Evolutionary conservation across 1,284 basidiomycete genomes (phyloP), one percentile per base, ranked within the genome.

Genomic region (Ganoderma meredithae): DNA sequence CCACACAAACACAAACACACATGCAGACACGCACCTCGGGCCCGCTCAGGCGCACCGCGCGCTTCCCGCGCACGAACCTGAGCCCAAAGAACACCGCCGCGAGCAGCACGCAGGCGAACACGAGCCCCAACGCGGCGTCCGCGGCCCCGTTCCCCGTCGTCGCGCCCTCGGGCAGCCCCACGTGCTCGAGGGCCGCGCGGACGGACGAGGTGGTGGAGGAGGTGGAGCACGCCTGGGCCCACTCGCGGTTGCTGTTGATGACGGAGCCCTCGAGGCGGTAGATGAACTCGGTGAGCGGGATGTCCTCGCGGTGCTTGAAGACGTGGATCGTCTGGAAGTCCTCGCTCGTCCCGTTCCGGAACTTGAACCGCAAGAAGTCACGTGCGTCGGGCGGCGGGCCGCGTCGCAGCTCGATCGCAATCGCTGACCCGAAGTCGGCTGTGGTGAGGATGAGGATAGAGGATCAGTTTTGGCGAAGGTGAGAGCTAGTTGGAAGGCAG

Each of bases 351-450:
- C 94, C 94, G 80, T 96, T 96, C 83, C 89, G 91, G 88, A 95
- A 95, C 80, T 88, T 91, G 84, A 95, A 85, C 75, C 91, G 89
- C 76, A 96, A 81, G 81, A 92, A 92, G 81, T 92, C 90, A 71
- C 91, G 89, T 71, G 86, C 83, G 75, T 93, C 91, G n/a, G 91
- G 90, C 60, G 90, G 86, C 70, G 87, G 84, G 73, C 89, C 87
- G 70, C 89, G 88, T 76, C 89, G 88, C 67, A 96, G 84, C 82
- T 96, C 95, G 72, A 95, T 91, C 56, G 89, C 89, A 60, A 94
- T 79, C 25, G 92, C 90, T 60, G 92, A 91, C 1, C 91, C 91
- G 75, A 88, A 96, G 80, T 95, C 86, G 75, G 95, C 94, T 90
- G 75, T 64, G 31, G n/a, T 31, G 31, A 31, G 39, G 15, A 43